These are phyloP conservation scores for Bipolaris sorokiniana DNA, from an alignment of 2,329 filamentous ascomycete species.

Conservation along the genomic window DNA sequence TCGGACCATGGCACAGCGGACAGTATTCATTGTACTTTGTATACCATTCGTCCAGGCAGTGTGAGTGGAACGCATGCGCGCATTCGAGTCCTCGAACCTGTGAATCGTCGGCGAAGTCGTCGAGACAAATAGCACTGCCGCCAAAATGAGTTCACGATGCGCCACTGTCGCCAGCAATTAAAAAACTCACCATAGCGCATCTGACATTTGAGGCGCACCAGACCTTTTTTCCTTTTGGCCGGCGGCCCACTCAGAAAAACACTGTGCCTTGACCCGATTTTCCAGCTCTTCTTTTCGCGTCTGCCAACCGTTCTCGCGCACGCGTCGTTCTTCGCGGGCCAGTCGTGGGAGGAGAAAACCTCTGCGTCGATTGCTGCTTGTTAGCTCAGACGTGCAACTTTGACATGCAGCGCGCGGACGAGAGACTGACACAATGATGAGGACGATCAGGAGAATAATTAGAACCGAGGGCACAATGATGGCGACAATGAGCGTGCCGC, in stretches of 20 bases:
- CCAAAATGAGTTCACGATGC: slow-evolving; percentile 8
- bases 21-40: slow-evolving; percentile 47
- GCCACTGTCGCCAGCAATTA: neutral
- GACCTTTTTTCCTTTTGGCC: slow-evolving; percentile 32
- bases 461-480: slow-evolving; percentile 43
- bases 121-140: slow-evolving; percentile 47
- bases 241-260: slow-evolving; percentile 43
- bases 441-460: slow-evolving; percentile 37
- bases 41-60: slow-evolving; percentile 49
- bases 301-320: slow-evolving; percentile 32
- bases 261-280: slow-evolving; percentile 38
- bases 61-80: slow-evolving; percentile 47
- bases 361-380: slow-evolving; percentile 26
- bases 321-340: slow-evolving; percentile 16
- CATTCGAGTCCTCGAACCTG: slow-evolving; percentile 46
- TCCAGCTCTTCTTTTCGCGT: slow-evolving; percentile 42
- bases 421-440: slow-evolving; percentile 39
- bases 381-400: slow-evolving; percentile 11
- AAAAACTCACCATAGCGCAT: slow-evolving; percentile 36
- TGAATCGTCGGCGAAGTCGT: slow-evolving; percentile 41
- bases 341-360: slow-evolving; percentile 30
- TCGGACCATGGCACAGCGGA: slow-evolving; percentile 47
- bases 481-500: slow-evolving; percentile 34
- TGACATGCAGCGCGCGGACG: neutral
- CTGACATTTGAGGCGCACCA: slow-evolving; percentile 18